Evolutionary conservation across 108 stramenopile genomes (phyloP), one percentile per base, ranked within the genome.

Genomic region (Seminavis robusta): DNA sequence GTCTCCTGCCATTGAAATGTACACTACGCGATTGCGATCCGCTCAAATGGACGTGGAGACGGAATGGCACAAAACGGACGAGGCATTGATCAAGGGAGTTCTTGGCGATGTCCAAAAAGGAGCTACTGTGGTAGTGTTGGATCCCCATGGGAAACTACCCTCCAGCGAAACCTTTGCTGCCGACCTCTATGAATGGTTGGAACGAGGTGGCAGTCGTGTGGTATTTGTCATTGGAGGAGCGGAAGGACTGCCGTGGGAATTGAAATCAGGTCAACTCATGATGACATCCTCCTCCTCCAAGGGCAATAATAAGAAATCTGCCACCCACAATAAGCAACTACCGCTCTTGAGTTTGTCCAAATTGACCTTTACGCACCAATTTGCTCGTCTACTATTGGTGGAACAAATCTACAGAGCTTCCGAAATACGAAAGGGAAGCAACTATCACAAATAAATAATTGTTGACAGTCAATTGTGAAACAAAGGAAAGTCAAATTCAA

Each of bases 181-280:
- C 5, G 57, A 82, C 20, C 56, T 96, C 46, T 96, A 90, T 44
- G 47, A 76, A 16, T 92, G 91, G 88, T 56, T 94, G 16, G 93
- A 96, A 43, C 63, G 67, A 21, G 95, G 95, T 23, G 93, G 95
- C 6, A 83, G 83, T 49, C 79, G 95, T 42, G 50, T 96, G 15
- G 77, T 74, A 0, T 93, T 96, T 70, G 86, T 92, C 21, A 94
- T 96, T 53, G 95, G 95, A 6, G 95, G 95, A 25, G 95, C 95
- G 6, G 90, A 91, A 48, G 95, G 95, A 17, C 53, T 96, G 28
- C 95, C 95, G 0, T 10, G 70, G 6, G 87, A 86, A 57, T 51
- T 96, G 17, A 77, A 76, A 49, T 16, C 59, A 1, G 17, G 15
- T 32, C n/a, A n/a, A n/a, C n/a, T n/a, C n/a, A n/a, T n/a, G n/a